Percentiles rank a stretch among this genome's conserved stretches.
These are phyloP conservation scores for Castanospermum australe DNA, from an alignment of 306 rosid genomes.

Conservation along the genomic window DNA sequence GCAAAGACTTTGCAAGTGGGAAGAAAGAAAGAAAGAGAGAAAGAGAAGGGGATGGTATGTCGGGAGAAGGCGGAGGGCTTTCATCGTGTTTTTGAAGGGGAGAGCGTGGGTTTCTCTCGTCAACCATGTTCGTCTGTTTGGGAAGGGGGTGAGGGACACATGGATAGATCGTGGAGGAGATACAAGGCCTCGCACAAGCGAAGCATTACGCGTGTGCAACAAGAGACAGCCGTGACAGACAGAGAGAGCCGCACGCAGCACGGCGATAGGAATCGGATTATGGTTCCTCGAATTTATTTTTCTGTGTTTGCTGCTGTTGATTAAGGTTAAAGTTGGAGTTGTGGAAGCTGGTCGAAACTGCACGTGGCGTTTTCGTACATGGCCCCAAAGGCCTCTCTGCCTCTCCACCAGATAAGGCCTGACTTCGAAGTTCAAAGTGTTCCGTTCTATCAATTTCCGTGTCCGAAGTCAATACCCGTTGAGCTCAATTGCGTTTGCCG, in stretches of 20 bases:
- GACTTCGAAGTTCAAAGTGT: too few species aligned
- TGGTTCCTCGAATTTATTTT: too few species aligned
- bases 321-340: neutral
- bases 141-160: conserved; percentile 31
- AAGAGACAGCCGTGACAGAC: neutral
- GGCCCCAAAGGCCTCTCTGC: too few species aligned
- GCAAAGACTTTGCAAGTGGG: neutral
- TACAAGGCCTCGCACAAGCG: neutral
- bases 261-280: neutral
- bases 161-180: conserved; percentile 31
- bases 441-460: too few species aligned
- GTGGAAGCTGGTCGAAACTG: neutral
- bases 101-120: conserved; percentile 20
- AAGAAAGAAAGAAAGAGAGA: neutral
- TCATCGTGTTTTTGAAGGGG: conserved; percentile 4
- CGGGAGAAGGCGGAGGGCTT: neutral
- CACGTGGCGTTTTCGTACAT: neutral
- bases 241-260: neutral
- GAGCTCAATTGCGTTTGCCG: conserved; percentile 4
- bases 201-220: conserved; percentile 14
- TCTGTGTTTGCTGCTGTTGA: neutral
- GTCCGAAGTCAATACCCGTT: too few species aligned
- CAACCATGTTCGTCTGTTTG: neutral
- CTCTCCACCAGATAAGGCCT: too few species aligned
- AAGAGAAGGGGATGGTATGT: neutral